Evolutionary conservation across 208 protist genomes (phyloP).

Genomic region (Acanthamoeba polyphaga): DNA sequence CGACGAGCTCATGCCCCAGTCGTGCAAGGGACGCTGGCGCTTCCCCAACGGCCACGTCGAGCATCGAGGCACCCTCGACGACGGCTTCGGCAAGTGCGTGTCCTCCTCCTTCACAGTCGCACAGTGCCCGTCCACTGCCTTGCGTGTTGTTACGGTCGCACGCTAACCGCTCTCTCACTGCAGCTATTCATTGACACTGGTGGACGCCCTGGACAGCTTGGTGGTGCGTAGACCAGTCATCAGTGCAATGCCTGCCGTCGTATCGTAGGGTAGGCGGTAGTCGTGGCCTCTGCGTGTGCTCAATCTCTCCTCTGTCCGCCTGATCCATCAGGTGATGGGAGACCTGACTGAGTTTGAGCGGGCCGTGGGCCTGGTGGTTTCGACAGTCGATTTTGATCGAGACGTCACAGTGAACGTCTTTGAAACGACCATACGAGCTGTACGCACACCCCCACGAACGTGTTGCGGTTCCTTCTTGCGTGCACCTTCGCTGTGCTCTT

Average conservation of each 20-base stretch:
- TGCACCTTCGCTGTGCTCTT: neutral
- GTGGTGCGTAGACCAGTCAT: constrained; percentile 13
- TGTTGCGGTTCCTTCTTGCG: neutral
- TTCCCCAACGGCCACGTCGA: constrained; percentile 22
- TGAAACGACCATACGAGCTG: constrained; percentile 92
- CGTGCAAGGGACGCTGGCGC: constrained; percentile 80
- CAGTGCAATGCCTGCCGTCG: neutral
- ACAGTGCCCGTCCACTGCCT: neutral
- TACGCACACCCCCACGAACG: constrained; percentile 85
- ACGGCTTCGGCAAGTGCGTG: constrained; percentile 6
- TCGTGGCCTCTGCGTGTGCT: neutral
- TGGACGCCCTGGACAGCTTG: constrained; percentile 54
- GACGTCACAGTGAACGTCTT: constrained; percentile 92
- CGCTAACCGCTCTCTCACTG: too few relatives aligned
- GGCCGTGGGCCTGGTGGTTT: constrained; percentile 86
- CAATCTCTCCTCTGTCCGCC: neutral
- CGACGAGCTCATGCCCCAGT: constrained; percentile 92
- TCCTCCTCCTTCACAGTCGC: constrained; percentile 89
- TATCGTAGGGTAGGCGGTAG: too few relatives aligned
- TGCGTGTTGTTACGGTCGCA: neutral
- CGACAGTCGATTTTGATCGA: constrained; percentile 86
- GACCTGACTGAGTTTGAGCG: constrained; percentile 83
- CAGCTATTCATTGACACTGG: constrained; percentile 11
- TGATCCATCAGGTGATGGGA: constrained; percentile 62
- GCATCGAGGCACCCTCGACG: constrained; percentile 9